These are phyloP conservation scores for Marasmius oreades DNA, from an alignment of 1,284 basidiomycete species.

Conservation along the genomic window DNA sequence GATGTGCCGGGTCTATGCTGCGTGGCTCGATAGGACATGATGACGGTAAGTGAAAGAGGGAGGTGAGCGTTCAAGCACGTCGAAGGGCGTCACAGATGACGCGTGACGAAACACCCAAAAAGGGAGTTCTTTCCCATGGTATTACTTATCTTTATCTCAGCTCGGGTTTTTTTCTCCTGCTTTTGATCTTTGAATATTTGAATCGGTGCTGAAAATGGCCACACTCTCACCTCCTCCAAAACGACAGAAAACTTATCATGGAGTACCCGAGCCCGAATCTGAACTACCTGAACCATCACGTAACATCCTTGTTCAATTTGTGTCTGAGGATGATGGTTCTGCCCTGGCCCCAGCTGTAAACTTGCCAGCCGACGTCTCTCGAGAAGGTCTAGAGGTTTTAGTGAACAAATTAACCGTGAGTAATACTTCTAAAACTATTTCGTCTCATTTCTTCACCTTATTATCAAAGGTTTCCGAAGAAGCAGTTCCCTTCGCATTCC, in stretches of 20 bases:
- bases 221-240: constrained; percentile 83
- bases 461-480: constrained; percentile 49
- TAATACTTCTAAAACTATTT: not conserved
- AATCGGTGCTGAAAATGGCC: constrained; percentile 67
- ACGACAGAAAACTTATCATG: constrained; percentile 78
- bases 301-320: constrained; percentile 86
- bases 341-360: constrained; percentile 84
- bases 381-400: constrained; percentile 80
- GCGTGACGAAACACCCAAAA: not conserved
- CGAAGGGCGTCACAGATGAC: not conserved
- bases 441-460: not conserved
- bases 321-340: constrained; percentile 80
- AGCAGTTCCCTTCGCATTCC: constrained; percentile 87
- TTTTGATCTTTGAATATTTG: not conserved
- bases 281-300: constrained; percentile 52
- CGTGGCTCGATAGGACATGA: constrained; percentile 16
- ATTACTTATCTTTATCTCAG: not conserved
- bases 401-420: constrained; percentile 72
- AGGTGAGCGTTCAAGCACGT: not conserved
- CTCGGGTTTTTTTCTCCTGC: not conserved
- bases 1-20: constrained; percentile 32
- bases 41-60: not conserved
- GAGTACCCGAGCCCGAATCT: constrained; percentile 60
- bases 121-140: not conserved
- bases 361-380: constrained; percentile 82